Conservation (phyloP, 1,284 basidiomycete genomes). For the Trichosporon sp. region DNA sequence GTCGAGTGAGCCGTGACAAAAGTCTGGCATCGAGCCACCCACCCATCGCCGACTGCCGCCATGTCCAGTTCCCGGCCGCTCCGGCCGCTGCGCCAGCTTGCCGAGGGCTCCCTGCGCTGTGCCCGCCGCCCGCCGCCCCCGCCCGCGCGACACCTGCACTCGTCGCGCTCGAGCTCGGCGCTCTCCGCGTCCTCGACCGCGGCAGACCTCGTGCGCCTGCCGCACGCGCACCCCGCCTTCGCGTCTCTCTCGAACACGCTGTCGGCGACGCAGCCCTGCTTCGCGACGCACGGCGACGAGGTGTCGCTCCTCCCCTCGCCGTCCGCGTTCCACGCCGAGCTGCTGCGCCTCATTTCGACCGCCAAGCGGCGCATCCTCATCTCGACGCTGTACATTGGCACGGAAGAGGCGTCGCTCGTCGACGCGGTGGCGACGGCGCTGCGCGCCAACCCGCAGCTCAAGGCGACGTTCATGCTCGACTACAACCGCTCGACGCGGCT, state of each 20-base stretch:
- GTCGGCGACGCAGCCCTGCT: conserved; percentile 46
- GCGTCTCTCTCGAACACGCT: conserved; percentile 27
- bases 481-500: conserved; percentile 84
- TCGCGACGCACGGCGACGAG: conserved; percentile 35
- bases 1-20: neutral
- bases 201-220: neutral
- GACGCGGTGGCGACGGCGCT: conserved; percentile 62
- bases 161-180: neutral
- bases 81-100: neutral
- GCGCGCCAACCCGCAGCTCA: conserved; percentile 58
- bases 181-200: neutral
- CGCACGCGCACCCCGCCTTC: conserved; percentile 22
- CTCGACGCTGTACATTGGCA: conserved; percentile 77
- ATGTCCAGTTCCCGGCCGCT: neutral
- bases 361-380: conserved; percentile 76
- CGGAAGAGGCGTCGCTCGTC: conserved; percentile 66
- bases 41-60: neutral
- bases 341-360: conserved; percentile 61
- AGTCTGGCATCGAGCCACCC: neutral
- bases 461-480: conserved; percentile 75
- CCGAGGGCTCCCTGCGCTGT: neutral
- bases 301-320: conserved; percentile 50
- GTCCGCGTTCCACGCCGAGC: conserved; percentile 48
- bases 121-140: neutral
- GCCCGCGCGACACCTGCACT: neutral